phyloP scores from a whole-genome alignment of 2,329 filamentous ascomycete species.

The Monosporascus sp. region DNA sequence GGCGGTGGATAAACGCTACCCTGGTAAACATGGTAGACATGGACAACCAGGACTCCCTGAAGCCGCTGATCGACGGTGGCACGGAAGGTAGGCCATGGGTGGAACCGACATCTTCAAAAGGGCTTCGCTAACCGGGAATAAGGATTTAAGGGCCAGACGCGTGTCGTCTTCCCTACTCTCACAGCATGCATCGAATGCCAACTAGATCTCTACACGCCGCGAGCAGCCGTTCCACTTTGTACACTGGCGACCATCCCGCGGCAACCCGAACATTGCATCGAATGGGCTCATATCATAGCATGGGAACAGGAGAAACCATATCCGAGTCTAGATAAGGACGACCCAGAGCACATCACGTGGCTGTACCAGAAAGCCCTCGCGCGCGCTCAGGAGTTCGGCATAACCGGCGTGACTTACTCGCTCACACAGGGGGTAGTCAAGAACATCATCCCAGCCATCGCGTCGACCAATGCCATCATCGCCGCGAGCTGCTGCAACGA shows the following conservation, averaged over 20 bases:
- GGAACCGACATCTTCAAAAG: background rate
- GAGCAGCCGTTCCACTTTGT: conserved; percentile 92
- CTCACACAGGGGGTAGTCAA: conserved; percentile 97
- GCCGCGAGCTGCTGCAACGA: conserved; percentile 96
- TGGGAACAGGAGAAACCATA: conserved; percentile 88
- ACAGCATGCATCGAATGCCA: conserved; percentile 98
- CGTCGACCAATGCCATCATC: conserved; percentile 94
- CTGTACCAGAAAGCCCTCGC: conserved; percentile 78
- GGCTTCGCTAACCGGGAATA: conserved; percentile 25
- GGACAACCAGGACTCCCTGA: conserved; percentile 76
- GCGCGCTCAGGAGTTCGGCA: conserved; percentile 83
- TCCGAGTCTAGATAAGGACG: conserved; percentile 84
- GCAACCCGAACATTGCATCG: conserved; percentile 95
- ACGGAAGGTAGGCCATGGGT: conserved; percentile 62
- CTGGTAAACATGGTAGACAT: conserved; percentile 85
- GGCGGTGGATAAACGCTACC: conserved; percentile 97
- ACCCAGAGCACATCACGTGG: conserved; percentile 97
- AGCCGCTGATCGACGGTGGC: conserved; percentile 92
- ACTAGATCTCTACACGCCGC: conserved; percentile 96
- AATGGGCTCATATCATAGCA: conserved; percentile 97
- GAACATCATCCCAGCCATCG: conserved; percentile 98
- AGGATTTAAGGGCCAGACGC: conserved; percentile 94
- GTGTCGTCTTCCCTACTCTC: conserved; percentile 86
- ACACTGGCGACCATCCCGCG: conserved; percentile 94
- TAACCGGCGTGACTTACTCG: conserved; percentile 87